These are phyloP conservation scores for Scheffersomyces illinoinensis DNA, from an alignment of 1,139 yeast genomes.

Conservation along the genomic window DNA sequence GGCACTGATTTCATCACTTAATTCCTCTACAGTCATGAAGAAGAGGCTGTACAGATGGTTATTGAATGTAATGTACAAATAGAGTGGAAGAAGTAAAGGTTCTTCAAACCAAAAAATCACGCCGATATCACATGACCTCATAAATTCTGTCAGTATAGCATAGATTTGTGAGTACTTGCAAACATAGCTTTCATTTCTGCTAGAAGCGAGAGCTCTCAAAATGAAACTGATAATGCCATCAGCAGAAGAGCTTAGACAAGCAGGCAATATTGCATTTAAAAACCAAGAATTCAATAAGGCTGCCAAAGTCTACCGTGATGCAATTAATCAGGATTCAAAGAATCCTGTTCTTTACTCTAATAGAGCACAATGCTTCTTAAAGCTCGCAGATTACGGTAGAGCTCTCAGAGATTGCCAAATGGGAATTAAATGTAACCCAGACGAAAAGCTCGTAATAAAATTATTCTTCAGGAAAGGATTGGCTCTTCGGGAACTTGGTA, in stretches of 20 bases:
- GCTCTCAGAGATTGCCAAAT: slow-evolving; percentile 62
- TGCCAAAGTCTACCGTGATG: slow-evolving; percentile 61
- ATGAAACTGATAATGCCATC: slow-evolving; percentile 2
- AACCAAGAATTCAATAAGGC: slow-evolving; percentile 57
- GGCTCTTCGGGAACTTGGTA: slow-evolving; percentile 40
- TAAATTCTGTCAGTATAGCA: too few species aligned
- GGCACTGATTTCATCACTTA: slow-evolving; percentile 78
- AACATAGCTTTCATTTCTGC: not conserved
- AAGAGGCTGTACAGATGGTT: not conserved
- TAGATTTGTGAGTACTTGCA: not conserved
- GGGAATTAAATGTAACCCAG: slow-evolving; percentile 50
- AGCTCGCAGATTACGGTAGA: slow-evolving; percentile 52
- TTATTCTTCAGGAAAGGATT: slow-evolving; percentile 58
- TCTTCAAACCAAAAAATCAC: not conserved
- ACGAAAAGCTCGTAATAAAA: slow-evolving; percentile 44
- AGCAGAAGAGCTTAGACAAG: slow-evolving; percentile 36
- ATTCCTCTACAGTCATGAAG: slow-evolving; percentile 51
- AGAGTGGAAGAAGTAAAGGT: not conserved
- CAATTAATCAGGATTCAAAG: slow-evolving; percentile 54
- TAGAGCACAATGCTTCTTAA: slow-evolving; percentile 71
- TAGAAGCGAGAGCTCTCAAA: not conserved
- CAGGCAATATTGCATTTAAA: slow-evolving; percentile 72
- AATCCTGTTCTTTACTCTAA: slow-evolving; percentile 75
- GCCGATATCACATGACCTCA: not conserved
- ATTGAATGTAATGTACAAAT: not conserved